Conservation (phyloP, 1,284 basidiomycete species). For the Naganishia sp. region DNA sequence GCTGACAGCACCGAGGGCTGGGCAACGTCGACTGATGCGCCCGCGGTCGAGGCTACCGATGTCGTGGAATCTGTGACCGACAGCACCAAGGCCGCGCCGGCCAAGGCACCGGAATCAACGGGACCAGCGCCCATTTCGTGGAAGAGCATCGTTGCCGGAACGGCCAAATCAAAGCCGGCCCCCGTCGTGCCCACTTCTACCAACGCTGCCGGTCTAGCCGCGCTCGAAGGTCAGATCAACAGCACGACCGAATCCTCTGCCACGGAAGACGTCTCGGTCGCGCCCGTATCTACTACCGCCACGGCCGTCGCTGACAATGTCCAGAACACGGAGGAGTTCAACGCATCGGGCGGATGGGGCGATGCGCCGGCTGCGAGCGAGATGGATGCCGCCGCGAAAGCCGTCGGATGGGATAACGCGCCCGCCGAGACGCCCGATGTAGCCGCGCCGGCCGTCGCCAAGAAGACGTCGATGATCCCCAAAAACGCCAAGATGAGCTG, state of each 20-base stretch:
- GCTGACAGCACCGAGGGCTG: slow-evolving; percentile 31
- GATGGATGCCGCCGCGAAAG: slow-evolving; percentile 46
- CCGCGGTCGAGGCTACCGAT: slow-evolving; percentile 11
- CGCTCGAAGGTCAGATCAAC: slow-evolving; percentile 22
- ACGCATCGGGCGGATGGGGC: slow-evolving; percentile 47
- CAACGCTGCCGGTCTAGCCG: slow-evolving; percentile 22
- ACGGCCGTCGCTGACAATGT: slow-evolving; percentile 23
- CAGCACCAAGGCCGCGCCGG: slow-evolving; percentile 1
- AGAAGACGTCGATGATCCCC: slow-evolving; percentile 40
- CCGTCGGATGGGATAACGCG: slow-evolving; percentile 43
- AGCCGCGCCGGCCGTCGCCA: slow-evolving; percentile 33
- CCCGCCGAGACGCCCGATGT: slow-evolving; percentile 36
- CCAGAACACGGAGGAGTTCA: slow-evolving; percentile 44
- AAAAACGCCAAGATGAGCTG: slow-evolving; percentile 52
- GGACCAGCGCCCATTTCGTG: slow-evolving; percentile 23
- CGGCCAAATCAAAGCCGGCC: slow-evolving; percentile 33
- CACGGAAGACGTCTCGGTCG: neutral
- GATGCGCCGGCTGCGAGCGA: slow-evolving; percentile 49
- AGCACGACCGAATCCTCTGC: slow-evolving; percentile 6
- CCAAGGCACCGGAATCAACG: slow-evolving; percentile 25
- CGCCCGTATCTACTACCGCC: neutral
- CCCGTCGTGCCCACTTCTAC: slow-evolving; percentile 22
- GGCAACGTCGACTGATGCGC: slow-evolving; percentile 32
- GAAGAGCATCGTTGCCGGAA: slow-evolving; percentile 32
- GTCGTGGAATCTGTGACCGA: slow-evolving; percentile 13